Conservation (phyloP, 352 stramenopile species). For the Phytophthora meadii region DNA sequence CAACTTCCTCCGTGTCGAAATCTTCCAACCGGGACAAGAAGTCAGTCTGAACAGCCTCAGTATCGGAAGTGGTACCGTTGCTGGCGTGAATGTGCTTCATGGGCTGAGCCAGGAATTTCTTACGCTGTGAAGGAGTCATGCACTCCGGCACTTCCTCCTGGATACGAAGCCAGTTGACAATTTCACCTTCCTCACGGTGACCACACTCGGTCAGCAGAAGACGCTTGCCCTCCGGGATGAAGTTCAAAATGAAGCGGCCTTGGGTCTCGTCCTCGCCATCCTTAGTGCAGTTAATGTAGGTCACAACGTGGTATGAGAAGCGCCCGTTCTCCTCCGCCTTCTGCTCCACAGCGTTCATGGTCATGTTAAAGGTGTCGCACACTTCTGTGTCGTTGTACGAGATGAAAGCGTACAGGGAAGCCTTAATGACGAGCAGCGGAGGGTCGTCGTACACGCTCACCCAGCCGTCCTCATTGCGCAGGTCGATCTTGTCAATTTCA, state of each 20-base stretch:
- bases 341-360: constrained; percentile 84
- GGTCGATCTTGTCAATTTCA: constrained; percentile 88
- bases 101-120: constrained; percentile 82
- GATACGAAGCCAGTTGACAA: constrained; percentile 89
- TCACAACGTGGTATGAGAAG: constrained; percentile 85
- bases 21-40: constrained; percentile 74
- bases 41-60: constrained; percentile 60
- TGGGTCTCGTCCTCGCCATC: constrained; percentile 74
- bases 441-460: constrained; percentile 86
- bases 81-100: constrained; percentile 88
- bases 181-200: constrained; percentile 83
- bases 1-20: constrained; percentile 70
- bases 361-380: constrained; percentile 90
- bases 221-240: constrained; percentile 81
- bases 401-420: constrained; percentile 87
- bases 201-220: constrained; percentile 83
- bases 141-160: constrained; percentile 83
- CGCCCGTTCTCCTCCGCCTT: constrained; percentile 73
- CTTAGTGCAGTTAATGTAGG: constrained; percentile 89
- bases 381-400: constrained; percentile 85
- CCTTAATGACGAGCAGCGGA: constrained; percentile 83
- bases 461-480: constrained; percentile 76
- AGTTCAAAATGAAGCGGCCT: constrained; percentile 86
- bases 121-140: constrained; percentile 81
- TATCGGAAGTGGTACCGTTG: constrained; percentile 58